Base-by-base conservation (phyloP, 108 stramenopile genomes). In the Thalassiosira profunda region DNA sequence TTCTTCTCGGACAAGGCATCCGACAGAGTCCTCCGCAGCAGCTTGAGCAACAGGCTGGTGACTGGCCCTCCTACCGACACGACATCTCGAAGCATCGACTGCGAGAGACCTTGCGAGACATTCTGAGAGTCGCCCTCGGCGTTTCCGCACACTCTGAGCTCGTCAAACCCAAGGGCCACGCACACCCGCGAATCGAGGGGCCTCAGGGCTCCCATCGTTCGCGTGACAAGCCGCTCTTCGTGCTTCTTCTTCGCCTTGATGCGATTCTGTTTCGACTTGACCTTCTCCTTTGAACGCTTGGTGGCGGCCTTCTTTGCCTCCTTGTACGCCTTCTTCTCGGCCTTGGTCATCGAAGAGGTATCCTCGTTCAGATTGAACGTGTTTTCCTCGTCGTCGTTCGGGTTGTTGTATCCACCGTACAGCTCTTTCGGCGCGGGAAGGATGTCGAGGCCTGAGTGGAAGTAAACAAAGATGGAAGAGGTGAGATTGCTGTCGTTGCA, bases 111-210 rank as follows among this genome's bases (percentile, higher is more conserved):
- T 69, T 76, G 72, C 44, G 43, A 58, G 17, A 33, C 45, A n/a
- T n/a, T n/a, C n/a, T n/a, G n/a, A n/a, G n/a, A n/a, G n/a, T n/a
- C n/a, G 33, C 72, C 58, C 28, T 40, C 40, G 1, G 15, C 34
- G 29, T 46, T 33, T 36, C 26, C 45, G 43, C 71, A 45, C 0
- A 73, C 60, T 42, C 63, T 69, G 12, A 78, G 35, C 8, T 58
- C 60, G 15, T 41, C 68, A 49, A 79, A 83, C 1, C 82, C 82
- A 0, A 83, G 59, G 2, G 82, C 82, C 8, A 79, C 38, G 33
- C 76, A 78, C 12, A 78, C 72, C 1, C 63, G 56, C 14, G 74
- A 66, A 37, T 68, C 62, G 41, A 83, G 49, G 8, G 58, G 73
- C 43, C 78, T 54, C 1, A 83, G 65, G 21, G 67, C 58, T 18